Evolutionary conservation across 495 filamentous ascomycete genomes (phyloP), one percentile per base, ranked within the genome.

Genomic region (Podospora pseudoanserina): DNA sequence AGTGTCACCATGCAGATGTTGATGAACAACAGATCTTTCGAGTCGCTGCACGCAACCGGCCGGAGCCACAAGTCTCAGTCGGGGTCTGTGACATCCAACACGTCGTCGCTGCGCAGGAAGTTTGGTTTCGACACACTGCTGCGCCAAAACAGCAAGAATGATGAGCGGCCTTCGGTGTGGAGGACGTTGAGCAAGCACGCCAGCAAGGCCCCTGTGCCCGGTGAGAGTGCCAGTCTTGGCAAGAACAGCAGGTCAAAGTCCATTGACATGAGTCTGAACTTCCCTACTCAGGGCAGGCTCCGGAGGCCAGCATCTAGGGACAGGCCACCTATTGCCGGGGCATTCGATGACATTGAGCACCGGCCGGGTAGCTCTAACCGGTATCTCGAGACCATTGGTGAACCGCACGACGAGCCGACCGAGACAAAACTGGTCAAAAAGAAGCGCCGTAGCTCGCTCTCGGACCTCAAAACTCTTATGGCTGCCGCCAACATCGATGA

Each of bases 401-500:
- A 82, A 66, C 84, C 83, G 26, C 80, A 84, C 15, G 73, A 75
- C 13, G 81, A 81, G 61, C 71, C 77, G 55, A 65, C 71, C 0
- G 69, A 75, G n/a, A 68, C 72, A 34, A 86, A 82, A 66, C 73
- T 81, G 44, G 67, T 84, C 74, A 84, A 88, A 71, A 92, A 90
- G 79, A 97, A 96, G 80, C 85, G 95, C 68, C 89, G 95, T 71
- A 97, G 93, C 77, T 97, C 94, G 26, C 79, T 99, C 26, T 96
- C 93, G 18, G 95, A 99, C 74, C 81, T 99, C 30, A 91, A 91
- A 73, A 83, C 81, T 56, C 80, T 85, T 5, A 86, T 90, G 75
- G 82, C 78, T 15, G 74, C 79, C 9, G 73, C 82, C 9, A 83
- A 74, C 57, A 71, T 86, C 7, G 81, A 81, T 59, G 81, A 80